These are phyloP conservation scores for Trichosporon ovoides DNA, from an alignment of 1,284 basidiomycete species.

Conservation along the genomic window DNA sequence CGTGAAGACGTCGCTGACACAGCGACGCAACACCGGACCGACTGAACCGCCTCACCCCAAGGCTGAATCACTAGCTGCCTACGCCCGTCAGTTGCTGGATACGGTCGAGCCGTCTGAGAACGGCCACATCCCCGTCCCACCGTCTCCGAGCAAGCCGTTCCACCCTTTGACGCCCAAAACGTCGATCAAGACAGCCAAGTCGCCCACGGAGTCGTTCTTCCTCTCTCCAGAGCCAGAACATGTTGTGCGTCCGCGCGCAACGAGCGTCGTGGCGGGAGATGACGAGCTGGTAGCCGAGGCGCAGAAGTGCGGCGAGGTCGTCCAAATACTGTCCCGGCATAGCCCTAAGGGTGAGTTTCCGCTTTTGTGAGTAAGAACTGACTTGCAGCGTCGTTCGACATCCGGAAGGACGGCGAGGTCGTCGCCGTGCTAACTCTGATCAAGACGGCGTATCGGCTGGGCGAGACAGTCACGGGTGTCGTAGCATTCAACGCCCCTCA, in stretches of 20 bases:
- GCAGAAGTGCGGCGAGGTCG: conserved; percentile 67
- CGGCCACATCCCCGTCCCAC: conserved; percentile 8
- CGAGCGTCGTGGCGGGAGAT: conserved; percentile 33
- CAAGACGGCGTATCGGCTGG: conserved; percentile 80
- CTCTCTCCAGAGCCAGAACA: neutral
- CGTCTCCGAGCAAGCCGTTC: conserved; percentile 14
- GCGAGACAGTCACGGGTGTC: conserved; percentile 80
- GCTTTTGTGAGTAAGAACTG: neutral
- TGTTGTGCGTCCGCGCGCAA: conserved; percentile 17
- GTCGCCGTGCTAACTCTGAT: conserved; percentile 86
- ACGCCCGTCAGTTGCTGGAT: conserved; percentile 36
- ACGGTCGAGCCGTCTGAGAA: conserved; percentile 13
- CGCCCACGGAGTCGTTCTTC: neutral
- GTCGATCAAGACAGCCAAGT: neutral
- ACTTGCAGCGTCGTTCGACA: conserved; percentile 75
- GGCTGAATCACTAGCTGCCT: conserved; percentile 25
- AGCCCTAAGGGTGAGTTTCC: conserved; percentile 68
- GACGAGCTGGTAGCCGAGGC: conserved; percentile 50
- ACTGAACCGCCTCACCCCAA: conserved; percentile 14
- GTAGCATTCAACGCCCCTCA: conserved; percentile 68
- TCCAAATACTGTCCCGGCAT: conserved; percentile 81
- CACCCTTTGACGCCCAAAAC: neutral
- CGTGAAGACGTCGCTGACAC: neutral
- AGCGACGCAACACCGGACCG: neutral
- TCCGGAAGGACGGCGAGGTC: conserved; percentile 78